Conservation (phyloP, 2,329 filamentous ascomycete genomes). For the Neopestalotiopsis sp. region DNA sequence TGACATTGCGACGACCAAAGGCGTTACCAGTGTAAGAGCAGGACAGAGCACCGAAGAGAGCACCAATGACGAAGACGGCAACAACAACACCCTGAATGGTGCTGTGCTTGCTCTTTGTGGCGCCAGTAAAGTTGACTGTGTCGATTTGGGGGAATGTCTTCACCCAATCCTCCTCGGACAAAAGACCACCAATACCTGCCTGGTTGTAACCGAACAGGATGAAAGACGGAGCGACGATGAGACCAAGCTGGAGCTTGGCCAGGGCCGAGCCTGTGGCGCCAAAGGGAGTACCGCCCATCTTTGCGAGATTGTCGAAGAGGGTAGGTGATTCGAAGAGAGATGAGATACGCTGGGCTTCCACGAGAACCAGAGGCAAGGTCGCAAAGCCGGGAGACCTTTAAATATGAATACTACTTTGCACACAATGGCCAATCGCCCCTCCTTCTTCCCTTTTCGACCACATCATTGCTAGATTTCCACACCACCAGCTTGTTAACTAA, state of each 20-base stretch:
- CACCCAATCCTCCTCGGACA: conserved; percentile 40
- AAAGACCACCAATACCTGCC: conserved; percentile 43
- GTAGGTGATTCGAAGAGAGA: not conserved
- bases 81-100: conserved; percentile 45
- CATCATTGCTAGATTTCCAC: not conserved
- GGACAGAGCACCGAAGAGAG: conserved; percentile 41
- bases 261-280: conserved; percentile 43
- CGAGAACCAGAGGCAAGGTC: not conserved
- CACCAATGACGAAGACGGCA: conserved; percentile 43
- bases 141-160: conserved; percentile 46
- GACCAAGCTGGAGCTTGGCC: conserved; percentile 43
- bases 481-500: not conserved
- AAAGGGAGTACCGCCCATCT: conserved; percentile 27
- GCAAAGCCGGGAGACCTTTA: not conserved
- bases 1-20: conserved; percentile 47
- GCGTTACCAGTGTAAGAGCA: conserved; percentile 44
- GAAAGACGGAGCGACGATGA: conserved; percentile 50
- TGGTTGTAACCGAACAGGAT: conserved; percentile 50
- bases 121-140: conserved; percentile 40
- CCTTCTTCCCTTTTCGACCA: not conserved
- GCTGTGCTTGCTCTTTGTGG: conserved; percentile 36
- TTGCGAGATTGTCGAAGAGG: not conserved
- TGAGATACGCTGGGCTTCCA: not conserved
- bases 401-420: not conserved
- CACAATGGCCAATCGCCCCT: not conserved